A percentile compares a stretch with the other conserved stretches of the same genome.
These are phyloP conservation scores for Aurinia saxatilis DNA, from an alignment of 345 rosid species.

Conservation along the genomic window DNA sequence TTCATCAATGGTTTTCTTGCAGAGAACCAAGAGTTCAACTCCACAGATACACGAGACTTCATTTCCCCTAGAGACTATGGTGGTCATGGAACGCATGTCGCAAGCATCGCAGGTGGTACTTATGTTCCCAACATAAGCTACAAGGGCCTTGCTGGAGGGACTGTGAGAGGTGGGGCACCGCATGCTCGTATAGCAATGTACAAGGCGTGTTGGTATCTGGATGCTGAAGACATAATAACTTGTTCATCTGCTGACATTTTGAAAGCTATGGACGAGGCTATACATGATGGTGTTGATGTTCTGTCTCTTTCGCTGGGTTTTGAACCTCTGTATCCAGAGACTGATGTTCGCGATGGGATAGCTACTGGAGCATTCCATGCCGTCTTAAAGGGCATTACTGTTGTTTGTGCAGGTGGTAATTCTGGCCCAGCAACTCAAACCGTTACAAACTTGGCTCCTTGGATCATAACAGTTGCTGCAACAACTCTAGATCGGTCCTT, in stretches of 20 bases:
- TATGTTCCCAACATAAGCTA: conserved; percentile 31
- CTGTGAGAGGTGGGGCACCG: conserved; percentile 27
- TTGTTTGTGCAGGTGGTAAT: conserved; percentile 18
- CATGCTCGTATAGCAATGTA: conserved; percentile 35
- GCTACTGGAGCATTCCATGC: conserved; percentile 36
- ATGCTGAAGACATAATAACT: not conserved
- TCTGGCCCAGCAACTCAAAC: conserved; percentile 25
- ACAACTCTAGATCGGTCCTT: conserved; percentile 34
- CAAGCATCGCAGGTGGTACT: conserved; percentile 36
- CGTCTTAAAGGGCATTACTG: conserved; percentile 22
- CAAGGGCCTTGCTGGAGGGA: conserved; percentile 34
- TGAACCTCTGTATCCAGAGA: conserved; percentile 25
- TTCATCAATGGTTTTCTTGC: conserved; percentile 33
- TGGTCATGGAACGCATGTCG: conserved; percentile 41
- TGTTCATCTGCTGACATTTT: conserved; percentile 28
- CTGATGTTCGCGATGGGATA: conserved; percentile 24
- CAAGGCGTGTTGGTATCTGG: conserved; percentile 33
- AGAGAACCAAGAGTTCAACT: conserved; percentile 25
- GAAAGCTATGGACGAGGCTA: conserved; percentile 38
- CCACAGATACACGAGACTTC: conserved; percentile 18
- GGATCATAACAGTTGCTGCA: conserved; percentile 36
- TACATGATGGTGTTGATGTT: conserved; percentile 37
- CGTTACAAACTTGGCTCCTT: conserved; percentile 32
- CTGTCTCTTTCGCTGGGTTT: conserved; percentile 31
- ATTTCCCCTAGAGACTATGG: conserved; percentile 36